Evolutionary conservation across 371 early-diverging fungal species (phyloP).

Genomic region (Mortierella sp.): DNA sequence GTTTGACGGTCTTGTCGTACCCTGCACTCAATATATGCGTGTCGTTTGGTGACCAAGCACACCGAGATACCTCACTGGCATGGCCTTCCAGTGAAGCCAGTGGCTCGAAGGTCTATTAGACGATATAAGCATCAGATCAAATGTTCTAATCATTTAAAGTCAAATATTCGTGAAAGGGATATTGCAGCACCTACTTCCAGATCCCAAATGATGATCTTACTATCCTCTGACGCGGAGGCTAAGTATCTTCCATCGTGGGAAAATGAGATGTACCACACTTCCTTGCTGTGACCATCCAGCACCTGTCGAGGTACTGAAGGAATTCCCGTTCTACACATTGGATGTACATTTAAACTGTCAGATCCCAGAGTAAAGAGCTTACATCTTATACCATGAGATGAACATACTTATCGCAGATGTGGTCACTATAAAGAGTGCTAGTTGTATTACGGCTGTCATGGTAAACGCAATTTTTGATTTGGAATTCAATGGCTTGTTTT

Average conservation of each 20-base stretch:
- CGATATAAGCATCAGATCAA: not conserved
- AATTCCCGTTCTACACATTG: conserved; percentile 59
- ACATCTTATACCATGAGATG: not conserved
- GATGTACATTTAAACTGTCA: conserved; percentile 33
- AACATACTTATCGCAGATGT: conserved; percentile 69
- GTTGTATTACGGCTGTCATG: conserved; percentile 75
- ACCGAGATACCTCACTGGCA: conserved; percentile 73
- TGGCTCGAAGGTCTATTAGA: conserved; percentile 60
- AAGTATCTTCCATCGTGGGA: conserved; percentile 88
- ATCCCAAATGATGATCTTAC: conserved; percentile 90
- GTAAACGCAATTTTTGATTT: conserved; percentile 84
- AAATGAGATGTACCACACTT: conserved; percentile 96
- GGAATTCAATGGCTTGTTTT: conserved; percentile 84
- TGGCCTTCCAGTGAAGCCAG: conserved; percentile 72
- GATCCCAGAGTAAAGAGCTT: not conserved
- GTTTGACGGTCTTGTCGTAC: conserved; percentile 78
- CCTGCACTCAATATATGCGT: conserved; percentile 81
- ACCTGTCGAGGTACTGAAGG: conserved; percentile 71
- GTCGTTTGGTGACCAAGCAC: conserved; percentile 95
- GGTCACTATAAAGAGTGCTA: conserved; percentile 80
- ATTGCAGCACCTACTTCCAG: conserved; percentile 62
- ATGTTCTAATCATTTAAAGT: not conserved
- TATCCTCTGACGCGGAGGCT: conserved; percentile 93
- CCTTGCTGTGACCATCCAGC: conserved; percentile 87
- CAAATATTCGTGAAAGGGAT: not conserved